phyloP scores from a whole-genome alignment of 179 eudicot genomes.

The Nepenthes alata region DNA sequence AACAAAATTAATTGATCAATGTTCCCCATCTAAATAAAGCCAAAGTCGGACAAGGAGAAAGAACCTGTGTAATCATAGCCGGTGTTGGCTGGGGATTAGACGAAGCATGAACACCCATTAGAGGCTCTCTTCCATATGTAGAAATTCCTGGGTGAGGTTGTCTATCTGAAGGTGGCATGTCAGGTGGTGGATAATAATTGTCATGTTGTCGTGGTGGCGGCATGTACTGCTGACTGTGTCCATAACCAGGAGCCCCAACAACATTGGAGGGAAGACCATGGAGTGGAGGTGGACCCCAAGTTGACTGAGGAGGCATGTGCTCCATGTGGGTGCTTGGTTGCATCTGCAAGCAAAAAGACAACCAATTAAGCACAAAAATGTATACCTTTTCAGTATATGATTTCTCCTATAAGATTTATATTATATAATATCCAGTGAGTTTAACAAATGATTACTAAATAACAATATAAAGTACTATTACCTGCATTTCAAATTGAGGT shows the following conservation, averaged over 20 bases:
- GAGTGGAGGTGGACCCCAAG: constrained; percentile 78
- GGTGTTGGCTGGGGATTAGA: constrained; percentile 32
- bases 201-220: constrained; percentile 62
- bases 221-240: constrained; percentile 40
- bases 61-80: constrained; percentile 35
- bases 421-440: neutral
- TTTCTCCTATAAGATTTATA: constrained; percentile 3
- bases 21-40: too few species aligned
- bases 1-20: too few species aligned
- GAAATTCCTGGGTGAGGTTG: constrained; percentile 56
- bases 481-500: constrained; percentile 65
- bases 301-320: constrained; percentile 48
- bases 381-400: neutral
- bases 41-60: neutral
- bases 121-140: constrained; percentile 58
- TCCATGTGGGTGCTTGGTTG: constrained; percentile 44
- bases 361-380: neutral
- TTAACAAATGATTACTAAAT: neutral
- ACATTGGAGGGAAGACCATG: constrained; percentile 45
- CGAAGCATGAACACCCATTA: constrained; percentile 22
- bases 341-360: constrained; percentile 35
- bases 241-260: constrained; percentile 52
- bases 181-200: constrained; percentile 53
- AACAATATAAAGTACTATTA: constrained; percentile 4
- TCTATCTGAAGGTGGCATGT: constrained; percentile 47